Conservation (phyloP, 2,329 filamentous ascomycete genomes). For the Sporothrix brasiliensis region DNA sequence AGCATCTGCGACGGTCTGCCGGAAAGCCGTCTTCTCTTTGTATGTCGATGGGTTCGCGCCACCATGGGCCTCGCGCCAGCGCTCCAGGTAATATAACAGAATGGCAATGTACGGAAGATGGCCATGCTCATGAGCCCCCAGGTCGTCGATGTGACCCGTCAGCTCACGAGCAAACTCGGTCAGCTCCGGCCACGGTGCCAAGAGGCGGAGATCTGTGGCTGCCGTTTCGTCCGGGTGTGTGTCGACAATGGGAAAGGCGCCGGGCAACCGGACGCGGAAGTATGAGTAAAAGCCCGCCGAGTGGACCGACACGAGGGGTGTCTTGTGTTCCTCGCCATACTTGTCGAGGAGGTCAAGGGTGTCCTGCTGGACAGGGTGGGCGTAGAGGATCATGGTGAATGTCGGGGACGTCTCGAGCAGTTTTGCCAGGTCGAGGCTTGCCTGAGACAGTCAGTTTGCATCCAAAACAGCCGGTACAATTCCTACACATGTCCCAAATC, state of each 20-base stretch:
- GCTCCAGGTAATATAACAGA: constrained; percentile 76
- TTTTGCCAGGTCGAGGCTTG: constrained; percentile 33
- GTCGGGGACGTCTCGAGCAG: constrained; percentile 48
- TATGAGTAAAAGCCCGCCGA: constrained; percentile 91
- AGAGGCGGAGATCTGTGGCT: constrained; percentile 79
- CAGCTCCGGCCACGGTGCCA: constrained; percentile 85
- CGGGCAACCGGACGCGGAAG: constrained; percentile 76
- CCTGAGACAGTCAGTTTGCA: background rate
- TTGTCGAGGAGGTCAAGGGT: constrained; percentile 51
- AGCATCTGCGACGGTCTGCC: constrained; percentile 66
- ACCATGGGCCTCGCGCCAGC: constrained; percentile 74
- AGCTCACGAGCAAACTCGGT: constrained; percentile 65
- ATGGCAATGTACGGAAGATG: constrained; percentile 88
- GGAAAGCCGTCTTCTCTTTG: constrained; percentile 83
- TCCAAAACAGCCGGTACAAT: background rate
- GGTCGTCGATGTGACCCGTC: constrained; percentile 67
- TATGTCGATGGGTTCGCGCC: constrained; percentile 73
- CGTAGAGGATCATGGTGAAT: constrained; percentile 61
- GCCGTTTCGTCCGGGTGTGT: constrained; percentile 90
- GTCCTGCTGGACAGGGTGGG: constrained; percentile 52
- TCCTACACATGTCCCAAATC: too few relatives aligned
- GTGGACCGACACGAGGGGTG: constrained; percentile 79
- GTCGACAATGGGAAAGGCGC: constrained; percentile 89
- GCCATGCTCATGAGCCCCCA: constrained; percentile 81
- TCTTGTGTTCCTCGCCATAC: constrained; percentile 59